Conservation (phyloP, 441 rosid genomes). For the Pelargonium cotyledonis region DNA sequence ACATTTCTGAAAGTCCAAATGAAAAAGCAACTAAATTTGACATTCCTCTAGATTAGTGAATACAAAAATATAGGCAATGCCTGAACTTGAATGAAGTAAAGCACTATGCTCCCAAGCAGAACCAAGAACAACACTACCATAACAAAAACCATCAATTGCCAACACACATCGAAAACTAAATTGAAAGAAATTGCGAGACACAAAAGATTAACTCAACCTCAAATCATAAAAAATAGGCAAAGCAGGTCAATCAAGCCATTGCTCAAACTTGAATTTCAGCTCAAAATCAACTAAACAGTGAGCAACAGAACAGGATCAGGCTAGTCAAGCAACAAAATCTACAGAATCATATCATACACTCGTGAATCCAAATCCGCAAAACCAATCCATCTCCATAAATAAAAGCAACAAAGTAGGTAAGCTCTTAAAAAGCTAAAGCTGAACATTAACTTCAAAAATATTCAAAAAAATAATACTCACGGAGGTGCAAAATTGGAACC, state of each 20-base stretch:
- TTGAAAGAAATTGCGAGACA: background rate
- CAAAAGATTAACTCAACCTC: background rate
- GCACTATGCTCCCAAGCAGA: background rate
- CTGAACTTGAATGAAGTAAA: background rate
- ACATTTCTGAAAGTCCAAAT: background rate
- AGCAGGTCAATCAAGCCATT: too few species aligned
- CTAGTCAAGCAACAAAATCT: background rate
- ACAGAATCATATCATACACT: background rate
- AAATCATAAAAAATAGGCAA: background rate
- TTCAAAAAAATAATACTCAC: conserved; percentile 27
- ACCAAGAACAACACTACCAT: background rate
- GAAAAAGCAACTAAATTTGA: background rate
- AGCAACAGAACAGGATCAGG: background rate
- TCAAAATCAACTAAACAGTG: background rate
- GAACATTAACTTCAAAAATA: background rate
- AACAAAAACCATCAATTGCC: background rate
- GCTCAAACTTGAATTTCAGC: background rate
- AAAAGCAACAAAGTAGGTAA: background rate
- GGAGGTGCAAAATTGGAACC: conserved; percentile 40
- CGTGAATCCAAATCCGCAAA: background rate
- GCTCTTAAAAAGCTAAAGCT: background rate
- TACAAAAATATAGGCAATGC: background rate
- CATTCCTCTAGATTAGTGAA: background rate
- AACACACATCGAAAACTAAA: background rate
- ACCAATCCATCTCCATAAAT: background rate